phyloP scores from a whole-genome alignment of 768 basidiomycete species.

The Pleurotus giganteus region DNA sequence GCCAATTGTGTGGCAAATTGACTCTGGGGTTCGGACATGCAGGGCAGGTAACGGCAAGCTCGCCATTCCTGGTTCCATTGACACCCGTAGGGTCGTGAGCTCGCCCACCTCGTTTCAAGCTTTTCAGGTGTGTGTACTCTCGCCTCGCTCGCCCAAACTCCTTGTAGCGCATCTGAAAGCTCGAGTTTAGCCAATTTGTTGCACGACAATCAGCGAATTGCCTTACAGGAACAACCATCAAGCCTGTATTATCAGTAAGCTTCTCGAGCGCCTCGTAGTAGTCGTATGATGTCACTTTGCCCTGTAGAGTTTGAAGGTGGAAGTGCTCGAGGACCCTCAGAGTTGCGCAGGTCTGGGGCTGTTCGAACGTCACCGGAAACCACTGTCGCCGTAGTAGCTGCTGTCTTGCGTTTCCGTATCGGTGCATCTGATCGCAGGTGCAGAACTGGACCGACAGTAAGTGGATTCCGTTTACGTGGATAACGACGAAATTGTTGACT shows the following conservation, averaged over 20 bases:
- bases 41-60: constrained; percentile 20
- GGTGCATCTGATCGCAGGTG: constrained; percentile 18
- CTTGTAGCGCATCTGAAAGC: constrained; percentile 30
- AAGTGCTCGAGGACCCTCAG: constrained; percentile 12
- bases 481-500: constrained; percentile 25
- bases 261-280: constrained; percentile 12
- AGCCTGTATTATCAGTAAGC: constrained; percentile 11
- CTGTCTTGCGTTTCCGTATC: neutral
- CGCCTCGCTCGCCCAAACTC: constrained; percentile 20
- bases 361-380: constrained; percentile 11
- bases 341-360: constrained; percentile 14
- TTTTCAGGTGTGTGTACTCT: constrained; percentile 21
- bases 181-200: neutral
- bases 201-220: neutral
- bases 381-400: constrained; percentile 13
- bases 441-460: constrained; percentile 29
- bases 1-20: constrained; percentile 18
- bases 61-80: constrained; percentile 6
- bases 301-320: constrained; percentile 15
- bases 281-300: constrained; percentile 13
- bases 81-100: constrained; percentile 20
- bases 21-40: constrained; percentile 26
- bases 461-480: constrained; percentile 30
- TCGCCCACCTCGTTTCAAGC: constrained; percentile 23
- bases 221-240: neutral